phyloP scores from a whole-genome alignment of 768 basidiomycete genomes.

The Hypholoma sublateritium region DNA sequence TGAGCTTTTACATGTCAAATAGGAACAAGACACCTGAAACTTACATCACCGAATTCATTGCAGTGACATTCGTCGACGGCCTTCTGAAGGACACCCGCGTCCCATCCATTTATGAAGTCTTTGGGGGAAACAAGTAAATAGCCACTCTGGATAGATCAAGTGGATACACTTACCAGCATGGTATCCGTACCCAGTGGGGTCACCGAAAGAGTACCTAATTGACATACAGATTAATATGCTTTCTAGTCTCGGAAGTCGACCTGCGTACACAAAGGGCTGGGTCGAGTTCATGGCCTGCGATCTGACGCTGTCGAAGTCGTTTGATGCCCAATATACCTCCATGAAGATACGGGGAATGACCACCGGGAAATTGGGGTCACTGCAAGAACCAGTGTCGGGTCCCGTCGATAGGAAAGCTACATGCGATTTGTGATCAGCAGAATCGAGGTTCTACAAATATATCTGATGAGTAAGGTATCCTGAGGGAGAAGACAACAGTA shows the following conservation, averaged over 20 bases:
- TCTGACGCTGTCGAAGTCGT: conserved; percentile 32
- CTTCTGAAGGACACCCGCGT: conserved; percentile 48
- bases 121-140: conserved; percentile 12
- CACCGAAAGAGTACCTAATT: conserved; percentile 49
- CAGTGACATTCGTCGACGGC: conserved; percentile 57
- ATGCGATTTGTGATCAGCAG: conserved; percentile 51
- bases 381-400: conserved; percentile 49
- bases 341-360: conserved; percentile 50
- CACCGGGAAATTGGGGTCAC: conserved; percentile 44
- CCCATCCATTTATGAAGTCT: conserved; percentile 66
- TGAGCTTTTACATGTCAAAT: background rate
- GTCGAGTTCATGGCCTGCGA: conserved; percentile 43
- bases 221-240: background rate
- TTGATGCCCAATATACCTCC: conserved; percentile 50
- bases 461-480: background rate
- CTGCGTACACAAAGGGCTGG: conserved; percentile 53
- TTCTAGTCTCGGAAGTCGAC: background rate
- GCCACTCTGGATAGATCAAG: background rate
- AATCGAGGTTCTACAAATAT: conserved; percentile 41
- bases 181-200: conserved; percentile 63
- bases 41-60: conserved; percentile 42
- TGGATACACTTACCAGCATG: conserved; percentile 43
- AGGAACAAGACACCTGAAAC: conserved; percentile 9
- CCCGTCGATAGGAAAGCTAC: conserved; percentile 47
- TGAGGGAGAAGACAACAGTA: background rate